Percentiles rank a stretch among this genome's conserved stretches.
Conservation (phyloP, 257 asterid species). For the Pogostemon cablin region DNA sequence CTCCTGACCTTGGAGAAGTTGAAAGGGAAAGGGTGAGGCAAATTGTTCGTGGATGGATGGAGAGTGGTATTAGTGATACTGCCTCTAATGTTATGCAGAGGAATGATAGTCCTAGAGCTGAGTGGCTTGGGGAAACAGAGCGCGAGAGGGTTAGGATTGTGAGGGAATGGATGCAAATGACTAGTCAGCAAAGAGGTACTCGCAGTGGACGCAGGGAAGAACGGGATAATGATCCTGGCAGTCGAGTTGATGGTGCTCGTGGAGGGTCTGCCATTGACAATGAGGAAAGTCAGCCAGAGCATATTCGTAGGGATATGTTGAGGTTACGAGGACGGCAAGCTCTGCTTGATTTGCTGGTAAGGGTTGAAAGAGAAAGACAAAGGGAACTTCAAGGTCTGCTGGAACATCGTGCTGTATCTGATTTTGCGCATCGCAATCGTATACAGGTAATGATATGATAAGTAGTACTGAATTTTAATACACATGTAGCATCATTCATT, state of each 20-base stretch:
- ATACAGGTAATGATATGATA: slow-evolving; percentile 60
- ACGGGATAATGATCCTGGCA: slow-evolving; percentile 38
- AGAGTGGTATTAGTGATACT: slow-evolving; percentile 71
- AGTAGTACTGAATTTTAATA: neutral
- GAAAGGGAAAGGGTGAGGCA: slow-evolving; percentile 96
- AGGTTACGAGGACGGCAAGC: slow-evolving; percentile 93
- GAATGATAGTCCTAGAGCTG: slow-evolving; percentile 71
- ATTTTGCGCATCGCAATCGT: slow-evolving; percentile 89
- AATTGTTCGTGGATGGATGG: slow-evolving; percentile 98
- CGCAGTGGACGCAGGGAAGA: slow-evolving; percentile 62
- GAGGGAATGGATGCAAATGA: slow-evolving; percentile 96
- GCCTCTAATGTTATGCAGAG: slow-evolving; percentile 67
- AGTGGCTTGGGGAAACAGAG: slow-evolving; percentile 94
- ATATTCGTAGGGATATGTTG: slow-evolving; percentile 72
- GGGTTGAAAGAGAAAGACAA: slow-evolving; percentile 85
- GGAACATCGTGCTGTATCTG: slow-evolving; percentile 93
- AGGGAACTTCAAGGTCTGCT: slow-evolving; percentile 77
- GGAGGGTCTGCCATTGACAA: slow-evolving; percentile 57
- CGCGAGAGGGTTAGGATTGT: slow-evolving; percentile 94
- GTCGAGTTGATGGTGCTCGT: slow-evolving; percentile 55
- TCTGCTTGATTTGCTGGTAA: slow-evolving; percentile 76
- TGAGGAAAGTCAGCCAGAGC: slow-evolving; percentile 80
- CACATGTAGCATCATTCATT: neutral
- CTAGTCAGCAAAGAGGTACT: slow-evolving; percentile 86
- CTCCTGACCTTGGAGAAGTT: slow-evolving; percentile 86